Evolutionary conservation across 2,329 filamentous ascomycete genomes (phyloP), one percentile per base, ranked within the genome.

Genomic region (Pestalotiopsis sp.): DNA sequence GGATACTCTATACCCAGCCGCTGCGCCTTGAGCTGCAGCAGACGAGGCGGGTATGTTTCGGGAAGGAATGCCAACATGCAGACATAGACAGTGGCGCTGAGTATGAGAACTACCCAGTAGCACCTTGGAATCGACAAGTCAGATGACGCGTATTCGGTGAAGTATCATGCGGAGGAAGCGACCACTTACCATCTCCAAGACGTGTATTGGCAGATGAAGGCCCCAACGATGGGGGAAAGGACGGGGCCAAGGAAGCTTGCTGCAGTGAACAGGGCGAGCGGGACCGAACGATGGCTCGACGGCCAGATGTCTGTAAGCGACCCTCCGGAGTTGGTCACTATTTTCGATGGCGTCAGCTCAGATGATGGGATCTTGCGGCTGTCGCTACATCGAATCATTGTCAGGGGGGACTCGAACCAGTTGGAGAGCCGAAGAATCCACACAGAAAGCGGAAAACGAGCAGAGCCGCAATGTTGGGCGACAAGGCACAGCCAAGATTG

Each of bases 401-500:
- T 36, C 31, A 36, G 9, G 31, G 31, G 31, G 31, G 9, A 36
- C 7, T 36, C 31, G 6, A 36, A 49, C 41, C 41, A 49, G n/a
- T 20, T 1, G 81, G 80, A 1, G 80, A 80, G 0, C 79, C 83
- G 69, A 84, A 84, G 4, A 62, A 71, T 3, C 83, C 83, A 14
- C 72, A 80, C 69, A 85, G 82, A 74, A 84, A 85, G 2, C 83
- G 71, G 78, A 82, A 11, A 74, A 78, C 3, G 3, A 74, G 57
- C 27, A 74, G 64, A 2, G 70, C 72, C 64, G 69, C 25, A 11
- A 65, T 65, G n/a, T 80, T 82, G 0, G 83, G 83, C 1, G 86
- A 82, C 36, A 86, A 75, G 0, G 88, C 87, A 74, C 86, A 86
- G 12, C 80, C 87, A 39, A 89, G 25, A 41, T 56, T 65, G 23